phyloP scores from a whole-genome alignment of 2,329 filamentous ascomycete species.

The Trichoderma sp. region DNA sequence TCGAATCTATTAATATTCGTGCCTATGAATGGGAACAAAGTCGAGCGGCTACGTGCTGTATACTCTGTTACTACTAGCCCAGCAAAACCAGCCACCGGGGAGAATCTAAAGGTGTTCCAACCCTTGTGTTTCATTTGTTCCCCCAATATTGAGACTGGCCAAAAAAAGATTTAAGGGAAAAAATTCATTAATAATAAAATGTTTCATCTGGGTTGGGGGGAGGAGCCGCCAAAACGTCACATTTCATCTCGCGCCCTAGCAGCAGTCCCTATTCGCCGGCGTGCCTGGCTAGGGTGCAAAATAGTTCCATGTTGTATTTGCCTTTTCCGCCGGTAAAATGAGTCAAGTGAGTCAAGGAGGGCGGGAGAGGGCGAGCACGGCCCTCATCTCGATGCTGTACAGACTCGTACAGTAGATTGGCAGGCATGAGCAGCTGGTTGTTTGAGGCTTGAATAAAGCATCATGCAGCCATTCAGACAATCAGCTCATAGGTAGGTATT shows the following conservation, averaged over 20 bases:
- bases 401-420: background rate
- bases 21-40: background rate
- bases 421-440: background rate
- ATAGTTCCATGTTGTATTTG: background rate
- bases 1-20: background rate
- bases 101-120: background rate
- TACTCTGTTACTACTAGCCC: background rate
- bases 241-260: slow-evolving; percentile 10
- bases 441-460: background rate
- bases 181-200: slow-evolving; percentile 8
- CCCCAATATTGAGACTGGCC: background rate
- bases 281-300: slow-evolving; percentile 7
- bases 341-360: slow-evolving; percentile 5
- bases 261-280: background rate
- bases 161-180: background rate
- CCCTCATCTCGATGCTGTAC: background rate
- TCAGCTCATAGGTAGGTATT: background rate
- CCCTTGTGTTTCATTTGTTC: background rate
- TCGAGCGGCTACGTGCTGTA: background rate
- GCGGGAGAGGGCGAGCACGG: background rate
- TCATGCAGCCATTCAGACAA: background rate
- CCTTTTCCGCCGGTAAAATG: background rate
- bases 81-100: background rate
- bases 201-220: background rate
- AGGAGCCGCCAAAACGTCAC: background rate